These are phyloP conservation scores for Teunomyces gatunensis DNA, from an alignment of 805 yeast species.

Conservation along the genomic window DNA sequence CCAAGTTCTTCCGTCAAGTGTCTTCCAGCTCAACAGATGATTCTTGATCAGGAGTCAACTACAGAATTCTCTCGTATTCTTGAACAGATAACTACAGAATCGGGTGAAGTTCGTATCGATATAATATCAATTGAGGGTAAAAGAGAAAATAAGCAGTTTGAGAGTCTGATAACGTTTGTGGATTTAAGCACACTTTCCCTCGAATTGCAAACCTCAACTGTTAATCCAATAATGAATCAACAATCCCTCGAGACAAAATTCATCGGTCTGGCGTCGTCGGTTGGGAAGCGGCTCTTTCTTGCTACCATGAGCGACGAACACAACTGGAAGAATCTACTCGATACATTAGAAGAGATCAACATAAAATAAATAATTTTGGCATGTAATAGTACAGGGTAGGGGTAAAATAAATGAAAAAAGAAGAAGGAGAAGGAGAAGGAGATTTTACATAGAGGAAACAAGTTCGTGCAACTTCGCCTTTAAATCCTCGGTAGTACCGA, in stretches of 20 bases:
- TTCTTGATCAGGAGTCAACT: constrained; percentile 10
- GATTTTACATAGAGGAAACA: constrained; percentile 36
- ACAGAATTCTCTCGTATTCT: constrained; percentile 6
- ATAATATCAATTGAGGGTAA: constrained; percentile 12
- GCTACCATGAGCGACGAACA: constrained; percentile 18
- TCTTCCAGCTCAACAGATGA: constrained; percentile 18
- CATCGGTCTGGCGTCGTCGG: constrained; percentile 12
- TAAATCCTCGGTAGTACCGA: constrained; percentile 65
- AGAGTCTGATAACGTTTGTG: constrained; percentile 13
- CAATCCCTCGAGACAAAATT: constrained; percentile 1
- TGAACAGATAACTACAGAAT: background rate
- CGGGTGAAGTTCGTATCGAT: constrained; percentile 4
- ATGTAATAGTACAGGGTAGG: constrained; percentile 4
- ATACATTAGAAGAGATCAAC: constrained; percentile 12
- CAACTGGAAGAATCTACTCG: constrained; percentile 11
- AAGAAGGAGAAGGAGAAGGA: background rate
- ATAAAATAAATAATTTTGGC: background rate
- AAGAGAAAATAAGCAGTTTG: constrained; percentile 5
- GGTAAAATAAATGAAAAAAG: background rate
- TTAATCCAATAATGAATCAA: background rate
- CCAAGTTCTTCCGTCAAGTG: constrained; percentile 1
- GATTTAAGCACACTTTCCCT: constrained; percentile 9
- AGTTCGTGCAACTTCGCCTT: constrained; percentile 71
- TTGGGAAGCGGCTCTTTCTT: constrained; percentile 36
- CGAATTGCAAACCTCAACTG: constrained; percentile 4